A percentile compares a stretch with the other conserved stretches of the same genome.
Evolutionary conservation across 495 filamentous ascomycete genomes (phyloP).

Genomic region (Cudoniella acicularis): DNA sequence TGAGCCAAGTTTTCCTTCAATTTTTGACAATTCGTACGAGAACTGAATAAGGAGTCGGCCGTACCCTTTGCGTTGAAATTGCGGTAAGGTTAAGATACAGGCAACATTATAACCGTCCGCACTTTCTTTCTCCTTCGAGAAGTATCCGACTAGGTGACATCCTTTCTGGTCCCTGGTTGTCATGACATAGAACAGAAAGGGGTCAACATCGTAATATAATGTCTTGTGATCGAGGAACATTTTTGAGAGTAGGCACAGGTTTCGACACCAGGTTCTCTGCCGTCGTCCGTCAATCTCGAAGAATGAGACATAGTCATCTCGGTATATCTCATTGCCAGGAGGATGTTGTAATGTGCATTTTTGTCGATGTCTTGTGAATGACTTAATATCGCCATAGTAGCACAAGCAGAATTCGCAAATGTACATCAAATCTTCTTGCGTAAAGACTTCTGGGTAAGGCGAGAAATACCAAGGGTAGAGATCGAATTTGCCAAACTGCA

Average conservation of each 20-base stretch:
- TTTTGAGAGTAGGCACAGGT: slow-evolving; percentile 89
- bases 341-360: slow-evolving; percentile 94
- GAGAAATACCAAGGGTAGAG: slow-evolving; percentile 99
- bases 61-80: slow-evolving; percentile 92
- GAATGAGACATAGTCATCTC: slow-evolving; percentile 89
- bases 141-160: slow-evolving; percentile 92
- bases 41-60: slow-evolving; percentile 93
- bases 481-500: slow-evolving; percentile 91
- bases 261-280: slow-evolving; percentile 96
- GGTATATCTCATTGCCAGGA: slow-evolving; percentile 96
- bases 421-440: slow-evolving; percentile 82
- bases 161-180: slow-evolving; percentile 78
- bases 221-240: slow-evolving; percentile 99
- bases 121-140: slow-evolving; percentile 96
- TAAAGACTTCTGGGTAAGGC: slow-evolving; percentile 85
- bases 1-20: slow-evolving; percentile 89
- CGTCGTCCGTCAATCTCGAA: slow-evolving; percentile 95
- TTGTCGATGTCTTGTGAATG: slow-evolving; percentile 76
- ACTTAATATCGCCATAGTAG: slow-evolving; percentile 77
- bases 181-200: slow-evolving; percentile 99
- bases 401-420: slow-evolving; percentile 97
- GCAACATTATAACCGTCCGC: slow-evolving; percentile 96
- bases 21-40: slow-evolving; percentile 94
- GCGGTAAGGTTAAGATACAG: slow-evolving; percentile 93
- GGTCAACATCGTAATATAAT: slow-evolving; percentile 99